Base-by-base conservation (phyloP, 2,329 filamentous ascomycete species). In the Didymella sp. region DNA sequence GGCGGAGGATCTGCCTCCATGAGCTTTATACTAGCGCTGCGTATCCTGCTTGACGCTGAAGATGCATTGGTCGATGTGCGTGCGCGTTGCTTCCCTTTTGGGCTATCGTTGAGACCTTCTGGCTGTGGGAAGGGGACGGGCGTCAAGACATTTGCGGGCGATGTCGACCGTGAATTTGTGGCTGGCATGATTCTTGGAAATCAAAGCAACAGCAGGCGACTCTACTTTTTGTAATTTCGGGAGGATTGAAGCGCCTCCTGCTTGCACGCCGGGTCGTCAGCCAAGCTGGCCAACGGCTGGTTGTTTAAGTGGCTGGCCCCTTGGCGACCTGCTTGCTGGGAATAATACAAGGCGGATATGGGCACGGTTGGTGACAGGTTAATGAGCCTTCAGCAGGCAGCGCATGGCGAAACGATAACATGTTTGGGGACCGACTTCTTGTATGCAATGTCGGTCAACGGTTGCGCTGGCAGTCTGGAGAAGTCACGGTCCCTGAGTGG, bases 1-100 rank as follows among this genome's bases (percentile, higher is more conserved):
- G 73, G 71, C 3, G 77, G 77, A 7, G 73, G 70, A 42, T 74
- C 63, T 6, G 75, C 68, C 22, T 78, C 73, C 62, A 77, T 75
- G 28, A 75, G 57, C 58, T 71, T 77, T 50, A 76, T 64, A 35
- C 73, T 76, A 4, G 73, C 75, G 19, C 70, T 63, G 7, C 74
- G 73, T 27, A 78, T 61, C 17, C 69, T 69, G 48, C 51, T 69
- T 12, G 73, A 73, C 3, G 64, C 60, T 31, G 62, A 59, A 7
- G 74, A 77, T n/a, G 70, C 63, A 61, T 63, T 71, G 48, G 72
- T 75, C 8, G 69, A 71, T 0, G 66, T 73, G 47, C 70, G 64
- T 17, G 60, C 62, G 58, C 55, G 68, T 46, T 47, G 63, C 51
- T 50, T 52, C 7, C 51, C 44, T 12, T 66, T 61, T 22, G 62